A percentile compares a stretch with the other conserved stretches of the same genome.
phyloP scores from a whole-genome alignment of 2,329 filamentous ascomycete species.

The Hirsutella rhossiliensis region DNA sequence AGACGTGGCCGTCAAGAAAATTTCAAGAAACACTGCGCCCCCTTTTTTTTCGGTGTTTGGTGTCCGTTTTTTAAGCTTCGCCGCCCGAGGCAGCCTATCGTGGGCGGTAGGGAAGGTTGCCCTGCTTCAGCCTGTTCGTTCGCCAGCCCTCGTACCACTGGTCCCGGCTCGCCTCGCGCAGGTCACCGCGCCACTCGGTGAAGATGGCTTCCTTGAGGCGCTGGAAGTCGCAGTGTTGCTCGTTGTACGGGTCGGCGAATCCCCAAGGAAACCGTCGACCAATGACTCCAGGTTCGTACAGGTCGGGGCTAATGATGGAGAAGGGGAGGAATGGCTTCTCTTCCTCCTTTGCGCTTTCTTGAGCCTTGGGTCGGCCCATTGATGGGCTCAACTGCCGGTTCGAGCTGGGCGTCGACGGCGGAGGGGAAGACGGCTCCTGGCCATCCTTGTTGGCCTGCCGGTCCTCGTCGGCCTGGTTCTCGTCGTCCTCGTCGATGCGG shows the following conservation, averaged over 20 bases:
- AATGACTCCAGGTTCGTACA: constrained; percentile 68
- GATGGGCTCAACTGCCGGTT: constrained; percentile 36
- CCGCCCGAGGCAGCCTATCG: constrained; percentile 13
- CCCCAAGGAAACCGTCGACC: constrained; percentile 94
- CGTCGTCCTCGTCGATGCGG: constrained; percentile 45
- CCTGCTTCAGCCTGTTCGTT: constrained; percentile 53
- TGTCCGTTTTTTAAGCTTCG: not conserved
- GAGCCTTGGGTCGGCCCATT: constrained; percentile 30
- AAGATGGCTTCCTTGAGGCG: constrained; percentile 88
- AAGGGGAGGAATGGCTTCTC: constrained; percentile 68
- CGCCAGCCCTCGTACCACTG: constrained; percentile 96
- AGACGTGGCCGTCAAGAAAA: too few relatives aligned
- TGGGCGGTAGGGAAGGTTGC: constrained; percentile 26
- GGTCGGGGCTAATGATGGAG: constrained; percentile 87
- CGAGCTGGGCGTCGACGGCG: constrained; percentile 23
- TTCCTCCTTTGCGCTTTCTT: constrained; percentile 33
- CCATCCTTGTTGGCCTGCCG: constrained; percentile 12
- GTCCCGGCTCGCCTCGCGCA: constrained; percentile 81
- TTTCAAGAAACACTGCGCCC: too few relatives aligned
- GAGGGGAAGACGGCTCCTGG: constrained; percentile 11
- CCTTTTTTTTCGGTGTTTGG: not conserved
- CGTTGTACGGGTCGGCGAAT: constrained; percentile 86
- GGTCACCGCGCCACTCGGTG: constrained; percentile 80
- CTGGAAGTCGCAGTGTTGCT: constrained; percentile 86
- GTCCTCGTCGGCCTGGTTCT: constrained; percentile 38